Conservation (phyloP, 2,329 filamentous ascomycete species). For the Claviceps digitariae region DNA sequence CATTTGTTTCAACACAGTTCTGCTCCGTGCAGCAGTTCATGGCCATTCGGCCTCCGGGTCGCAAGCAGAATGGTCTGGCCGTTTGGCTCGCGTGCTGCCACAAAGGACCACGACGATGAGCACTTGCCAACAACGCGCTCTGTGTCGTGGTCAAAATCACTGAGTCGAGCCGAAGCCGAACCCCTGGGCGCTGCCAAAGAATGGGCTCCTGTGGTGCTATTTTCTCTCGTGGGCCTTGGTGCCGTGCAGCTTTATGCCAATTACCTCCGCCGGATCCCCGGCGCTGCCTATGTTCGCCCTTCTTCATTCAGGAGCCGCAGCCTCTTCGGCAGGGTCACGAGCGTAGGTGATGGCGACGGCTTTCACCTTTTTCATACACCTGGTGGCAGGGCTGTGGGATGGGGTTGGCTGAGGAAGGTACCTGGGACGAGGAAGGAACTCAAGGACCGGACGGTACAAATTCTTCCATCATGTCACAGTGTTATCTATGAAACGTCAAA, state of each 20-base stretch:
- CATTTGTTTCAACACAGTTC: neutral
- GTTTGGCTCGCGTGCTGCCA: conserved; percentile 19
- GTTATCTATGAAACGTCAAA: neutral
- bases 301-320: conserved; percentile 61
- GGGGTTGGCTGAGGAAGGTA: conserved; percentile 78
- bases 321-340: conserved; percentile 76
- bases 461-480: neutral
- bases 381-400: conserved; percentile 73
- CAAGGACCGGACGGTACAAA: conserved; percentile 59
- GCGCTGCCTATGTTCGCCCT: conserved; percentile 60
- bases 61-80: conserved; percentile 27
- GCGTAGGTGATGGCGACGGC: conserved; percentile 91
- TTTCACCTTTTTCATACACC: conserved; percentile 93
- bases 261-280: conserved; percentile 75
- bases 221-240: conserved; percentile 24
- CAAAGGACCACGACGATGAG: conserved; percentile 12
- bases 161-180: conserved; percentile 15
- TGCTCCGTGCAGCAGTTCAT: neutral
- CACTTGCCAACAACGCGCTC: conserved; percentile 12
- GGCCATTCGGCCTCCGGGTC: conserved; percentile 15
- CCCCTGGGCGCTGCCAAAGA: conserved; percentile 23
- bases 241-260: conserved; percentile 48
- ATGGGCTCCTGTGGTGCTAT: conserved; percentile 25
- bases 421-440: conserved; percentile 56
- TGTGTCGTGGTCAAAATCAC: conserved; percentile 26